A percentile compares a stretch with the other conserved stretches of the same genome.
These are phyloP conservation scores for Dalechampia spathulata DNA, from an alignment of 441 rosid genomes.

Conservation along the genomic window DNA sequence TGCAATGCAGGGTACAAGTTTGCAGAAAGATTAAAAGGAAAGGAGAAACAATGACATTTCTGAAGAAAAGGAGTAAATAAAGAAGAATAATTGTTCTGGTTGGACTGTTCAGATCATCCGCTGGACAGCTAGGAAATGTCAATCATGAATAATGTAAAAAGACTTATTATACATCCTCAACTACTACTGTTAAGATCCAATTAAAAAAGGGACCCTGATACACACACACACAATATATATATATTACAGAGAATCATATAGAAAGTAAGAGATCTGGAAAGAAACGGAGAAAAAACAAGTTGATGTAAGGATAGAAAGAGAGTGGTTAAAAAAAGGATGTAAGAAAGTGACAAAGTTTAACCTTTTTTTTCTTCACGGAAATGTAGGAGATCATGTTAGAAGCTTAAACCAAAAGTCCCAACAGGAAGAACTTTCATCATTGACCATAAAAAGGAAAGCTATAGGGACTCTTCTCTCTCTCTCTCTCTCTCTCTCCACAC, in stretches of 20 bases:
- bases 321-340: conserved; percentile 31
- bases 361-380: conserved; percentile 57
- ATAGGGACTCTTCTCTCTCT: conserved; percentile 31
- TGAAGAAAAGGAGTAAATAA: neutral
- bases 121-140: conserved; percentile 15
- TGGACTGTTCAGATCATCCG: conserved; percentile 20
- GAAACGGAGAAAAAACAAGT: neutral
- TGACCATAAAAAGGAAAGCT: conserved; percentile 22
- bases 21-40: neutral
- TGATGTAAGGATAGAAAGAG: conserved; percentile 8
- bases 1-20: neutral
- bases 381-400: conserved; percentile 36
- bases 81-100: conserved; percentile 18
- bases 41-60: neutral
- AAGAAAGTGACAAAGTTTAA: conserved; percentile 40
- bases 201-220: neutral
- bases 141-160: conserved; percentile 10
- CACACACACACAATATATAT: too few species aligned
- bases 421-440: conserved; percentile 32
- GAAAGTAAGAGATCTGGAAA: neutral
- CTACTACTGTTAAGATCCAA: conserved; percentile 17
- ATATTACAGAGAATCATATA: neutral
- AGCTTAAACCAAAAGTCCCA: conserved; percentile 26
- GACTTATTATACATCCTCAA: conserved; percentile 9
- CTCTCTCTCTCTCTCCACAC: too few species aligned